A percentile compares a stretch with the other conserved stretches of the same genome.
These are phyloP conservation scores for Pichia rugopelliculosa DNA, from an alignment of 805 yeast genomes.

Conservation along the genomic window DNA sequence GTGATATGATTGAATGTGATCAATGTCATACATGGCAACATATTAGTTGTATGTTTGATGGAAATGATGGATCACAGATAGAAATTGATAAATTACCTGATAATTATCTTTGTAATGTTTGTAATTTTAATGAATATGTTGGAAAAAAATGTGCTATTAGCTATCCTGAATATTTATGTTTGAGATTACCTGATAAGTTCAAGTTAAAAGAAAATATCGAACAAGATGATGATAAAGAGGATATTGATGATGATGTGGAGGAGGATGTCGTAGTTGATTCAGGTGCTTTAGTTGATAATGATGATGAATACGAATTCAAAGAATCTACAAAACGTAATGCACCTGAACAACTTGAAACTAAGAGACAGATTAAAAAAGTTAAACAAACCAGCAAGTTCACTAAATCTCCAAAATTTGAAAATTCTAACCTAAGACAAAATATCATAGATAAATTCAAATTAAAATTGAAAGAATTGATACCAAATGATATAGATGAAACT, in stretches of 20 bases:
- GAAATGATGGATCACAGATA: constrained; percentile 20
- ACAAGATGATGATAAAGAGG: constrained; percentile 9
- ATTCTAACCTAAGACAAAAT: background rate
- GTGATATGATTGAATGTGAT: constrained; percentile 52
- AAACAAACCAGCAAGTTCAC: background rate
- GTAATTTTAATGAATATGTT: constrained; percentile 37
- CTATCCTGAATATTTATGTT: constrained; percentile 23
- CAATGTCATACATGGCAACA: constrained; percentile 69
- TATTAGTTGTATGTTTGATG: constrained; percentile 50
- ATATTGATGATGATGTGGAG: constrained; percentile 10
- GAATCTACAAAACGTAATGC: background rate
- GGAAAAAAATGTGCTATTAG: constrained; percentile 27
- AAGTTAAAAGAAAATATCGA: background rate
- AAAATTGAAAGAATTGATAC: constrained; percentile 36
- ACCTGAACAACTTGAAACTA: background rate
- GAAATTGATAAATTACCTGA: constrained; percentile 32
- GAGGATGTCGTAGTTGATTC: background rate
- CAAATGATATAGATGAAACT: constrained; percentile 24
- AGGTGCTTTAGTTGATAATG: background rate
- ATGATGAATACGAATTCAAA: constrained; percentile 3
- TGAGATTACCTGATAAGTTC: constrained; percentile 5
- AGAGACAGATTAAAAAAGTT: background rate
- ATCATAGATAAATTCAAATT: constrained; percentile 24
- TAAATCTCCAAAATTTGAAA: background rate
- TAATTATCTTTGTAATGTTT: constrained; percentile 46